Conservation (phyloP, 805 yeast species). For the Vanderwaltozyma tropicalis region DNA sequence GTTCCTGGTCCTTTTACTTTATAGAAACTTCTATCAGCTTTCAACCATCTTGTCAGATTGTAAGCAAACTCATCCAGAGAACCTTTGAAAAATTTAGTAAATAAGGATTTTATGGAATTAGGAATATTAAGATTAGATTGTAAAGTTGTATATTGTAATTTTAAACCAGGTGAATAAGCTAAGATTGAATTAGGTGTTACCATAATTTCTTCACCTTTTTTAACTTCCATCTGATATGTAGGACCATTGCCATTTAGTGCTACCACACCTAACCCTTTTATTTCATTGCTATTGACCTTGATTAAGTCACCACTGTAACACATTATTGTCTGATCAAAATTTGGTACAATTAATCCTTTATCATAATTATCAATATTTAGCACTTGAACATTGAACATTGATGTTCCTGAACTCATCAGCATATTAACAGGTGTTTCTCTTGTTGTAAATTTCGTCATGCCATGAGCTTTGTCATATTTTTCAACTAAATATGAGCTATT, state of each 20-base stretch:
- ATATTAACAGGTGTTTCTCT: constrained; percentile 20
- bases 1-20: constrained; percentile 27
- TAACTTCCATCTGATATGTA: constrained; percentile 17
- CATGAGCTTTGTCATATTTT: constrained; percentile 4
- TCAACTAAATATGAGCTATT: constrained; percentile 3
- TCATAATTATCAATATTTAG: constrained; percentile 16
- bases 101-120: constrained; percentile 1
- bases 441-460: constrained; percentile 10
- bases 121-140: constrained; percentile 5
- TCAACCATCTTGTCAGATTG: constrained; percentile 7
- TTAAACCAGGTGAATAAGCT: constrained; percentile 12
- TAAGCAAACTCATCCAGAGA: constrained; percentile 8
- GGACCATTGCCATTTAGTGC: constrained; percentile 27
- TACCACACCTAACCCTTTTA: constrained; percentile 21
- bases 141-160: constrained; percentile 3
- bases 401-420: constrained; percentile 21
- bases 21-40: constrained; percentile 14
- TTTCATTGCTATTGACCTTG: constrained; percentile 5
- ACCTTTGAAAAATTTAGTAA: constrained; percentile 2
- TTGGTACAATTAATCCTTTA: constrained; percentile 16
- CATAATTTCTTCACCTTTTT: constrained; percentile 16
- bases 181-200: constrained; percentile 14
- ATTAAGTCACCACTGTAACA: constrained; percentile 21
- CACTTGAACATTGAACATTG: constrained; percentile 18
- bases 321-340: constrained; percentile 10